These are phyloP conservation scores for Pyricularia grisea DNA, from an alignment of 2,329 filamentous ascomycete genomes.

Conservation along the genomic window DNA sequence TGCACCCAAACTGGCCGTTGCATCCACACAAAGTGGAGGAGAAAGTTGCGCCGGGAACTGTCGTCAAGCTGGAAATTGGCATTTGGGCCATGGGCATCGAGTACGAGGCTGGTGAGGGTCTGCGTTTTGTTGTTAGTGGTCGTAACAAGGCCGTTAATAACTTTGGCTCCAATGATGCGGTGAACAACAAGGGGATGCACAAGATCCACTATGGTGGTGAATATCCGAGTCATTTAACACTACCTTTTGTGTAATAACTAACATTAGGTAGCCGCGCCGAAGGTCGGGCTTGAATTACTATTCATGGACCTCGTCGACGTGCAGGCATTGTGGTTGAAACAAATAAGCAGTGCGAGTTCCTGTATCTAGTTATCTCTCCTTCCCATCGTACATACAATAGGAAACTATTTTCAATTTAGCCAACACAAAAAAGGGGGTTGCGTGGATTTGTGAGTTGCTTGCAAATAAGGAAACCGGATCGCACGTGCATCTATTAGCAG, in stretches of 20 bases:
- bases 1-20: slow-evolving; percentile 20
- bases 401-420: no score
- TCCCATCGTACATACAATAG: no score
- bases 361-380: no score
- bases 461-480: no score
- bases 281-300: no score
- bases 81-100: slow-evolving; percentile 36
- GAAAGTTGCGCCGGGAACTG: slow-evolving; percentile 27
- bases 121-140: slow-evolving; percentile 9
- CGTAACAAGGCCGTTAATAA: slow-evolving; percentile 17
- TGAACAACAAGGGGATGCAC: slow-evolving; percentile 25
- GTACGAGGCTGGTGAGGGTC: slow-evolving; percentile 29
- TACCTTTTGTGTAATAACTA: slow-evolving; percentile 20
- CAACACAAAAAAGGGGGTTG: no score
- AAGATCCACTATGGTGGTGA: slow-evolving; percentile 26
- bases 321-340: no score
- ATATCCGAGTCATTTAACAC: slow-evolving; percentile 24
- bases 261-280: no score
- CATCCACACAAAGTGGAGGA: slow-evolving; percentile 29
- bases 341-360: no score
- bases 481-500: no score
- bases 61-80: slow-evolving; percentile 35
- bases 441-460: no score
- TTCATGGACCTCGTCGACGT: no score
- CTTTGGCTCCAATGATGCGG: not conserved